Base-by-base conservation (phyloP, 1,284 basidiomycete genomes). In the Trametes polyzona region DNA sequence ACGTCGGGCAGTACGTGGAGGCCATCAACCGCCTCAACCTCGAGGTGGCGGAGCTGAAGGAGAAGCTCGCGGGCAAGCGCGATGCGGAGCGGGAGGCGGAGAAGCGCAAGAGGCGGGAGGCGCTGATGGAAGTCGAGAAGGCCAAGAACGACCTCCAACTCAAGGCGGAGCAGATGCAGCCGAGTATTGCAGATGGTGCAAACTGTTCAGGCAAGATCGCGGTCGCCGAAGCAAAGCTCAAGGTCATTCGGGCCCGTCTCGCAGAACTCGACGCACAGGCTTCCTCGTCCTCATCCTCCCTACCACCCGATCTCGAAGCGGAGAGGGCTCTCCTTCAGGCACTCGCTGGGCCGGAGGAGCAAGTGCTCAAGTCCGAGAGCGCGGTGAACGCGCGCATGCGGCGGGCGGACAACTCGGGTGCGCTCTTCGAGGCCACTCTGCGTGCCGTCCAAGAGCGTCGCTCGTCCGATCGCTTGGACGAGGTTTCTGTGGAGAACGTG, bases 1-100 rank as follows among this genome's bases (percentile, higher is more conserved):
- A 96, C 67, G 94, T 96, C 57, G 92, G 91, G 23, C 92, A 90
- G 73, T 98, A 97, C 68, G 92, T 98, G 30, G 91, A 95, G 73
- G 93, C 93, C 51, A 98, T 98, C 68, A 93, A 93, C 71, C 77
- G 92, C 55, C 86, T 95, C 62, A 93, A 94, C 67, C 73, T 81
- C 42, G 91, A 95, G 72, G 87, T 95, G 54, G 82, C 86, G 24
- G 92, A 96, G 65, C 84, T 98, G 62, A 95, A 96, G 72, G 84
- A 83, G 32, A 92, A 91, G 74, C 78, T 97, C 44, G 83, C 87
- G 4, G 90, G 85, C 17, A 90, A 86, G 72, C 75, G 81, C 52
- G 74, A 74, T 47, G 66, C 78, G 27, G 91, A 92, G 72, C 82
- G 74, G 44, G 89, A 88, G 40, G 78, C 85, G 56, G 71, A 75